phyloP scores from a whole-genome alignment of 768 basidiomycete species.

The Pulveroboletus sp. region DNA sequence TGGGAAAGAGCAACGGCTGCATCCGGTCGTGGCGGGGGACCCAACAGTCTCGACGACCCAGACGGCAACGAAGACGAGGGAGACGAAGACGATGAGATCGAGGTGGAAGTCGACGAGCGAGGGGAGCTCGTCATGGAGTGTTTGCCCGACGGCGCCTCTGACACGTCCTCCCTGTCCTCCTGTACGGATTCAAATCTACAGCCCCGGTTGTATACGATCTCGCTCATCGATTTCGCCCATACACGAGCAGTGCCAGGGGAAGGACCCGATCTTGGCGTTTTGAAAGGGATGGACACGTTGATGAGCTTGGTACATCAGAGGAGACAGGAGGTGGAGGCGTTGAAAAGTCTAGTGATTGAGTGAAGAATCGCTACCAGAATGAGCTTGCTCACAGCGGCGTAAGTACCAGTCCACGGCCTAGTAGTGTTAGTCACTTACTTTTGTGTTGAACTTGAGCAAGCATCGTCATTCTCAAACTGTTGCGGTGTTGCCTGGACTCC shows the following conservation, averaged over 20 bases:
- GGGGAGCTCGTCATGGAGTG: conserved; percentile 22
- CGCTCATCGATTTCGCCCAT: conserved; percentile 95
- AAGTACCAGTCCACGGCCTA: no score
- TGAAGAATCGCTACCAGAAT: no score
- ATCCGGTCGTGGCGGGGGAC: conserved; percentile 33
- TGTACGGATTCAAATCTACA: not conserved
- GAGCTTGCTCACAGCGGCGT: no score
- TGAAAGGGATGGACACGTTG: conserved; percentile 69
- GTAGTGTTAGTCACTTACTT: no score
- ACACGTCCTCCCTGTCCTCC: conserved; percentile 40
- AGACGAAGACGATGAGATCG: conserved; percentile 39
- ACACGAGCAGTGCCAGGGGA: conserved; percentile 60
- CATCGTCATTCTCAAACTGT: no score
- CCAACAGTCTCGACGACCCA: conserved; percentile 1
- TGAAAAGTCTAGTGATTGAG: not conserved
- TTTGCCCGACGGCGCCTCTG: conserved; percentile 1
- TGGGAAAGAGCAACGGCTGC: conserved; percentile 36
- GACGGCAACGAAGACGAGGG: conserved; percentile 37
- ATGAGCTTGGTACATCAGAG: conserved; percentile 57
- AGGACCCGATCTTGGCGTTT: conserved; percentile 77
- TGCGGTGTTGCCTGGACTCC: no score
- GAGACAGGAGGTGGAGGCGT: conserved; percentile 39
- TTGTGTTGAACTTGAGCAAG: no score
- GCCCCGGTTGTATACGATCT: conserved; percentile 48
- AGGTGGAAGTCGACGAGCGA: conserved; percentile 32